Base-by-base conservation (phyloP, 1,284 basidiomycete genomes). In the Heterobasidion parviporum region DNA sequence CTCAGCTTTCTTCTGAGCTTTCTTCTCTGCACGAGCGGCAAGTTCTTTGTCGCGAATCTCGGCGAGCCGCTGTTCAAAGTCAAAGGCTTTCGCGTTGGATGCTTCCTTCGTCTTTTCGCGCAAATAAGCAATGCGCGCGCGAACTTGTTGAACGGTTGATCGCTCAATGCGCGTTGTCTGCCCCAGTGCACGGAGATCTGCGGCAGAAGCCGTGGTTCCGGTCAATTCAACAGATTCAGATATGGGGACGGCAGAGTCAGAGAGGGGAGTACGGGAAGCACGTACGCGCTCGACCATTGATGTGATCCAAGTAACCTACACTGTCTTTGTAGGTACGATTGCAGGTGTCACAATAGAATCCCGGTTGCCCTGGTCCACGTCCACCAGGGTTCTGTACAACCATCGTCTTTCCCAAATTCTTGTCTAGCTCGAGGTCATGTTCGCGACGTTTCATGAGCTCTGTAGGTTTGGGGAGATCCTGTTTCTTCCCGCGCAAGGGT, bases 291-390 rank as follows among this genome's bases (percentile, higher is more conserved):
- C 94, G 81, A 51, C 92, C 87, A 70, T 99, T 99, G 56, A 99
- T 84, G 69, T 99, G 97, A 69, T 99, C 96, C 52, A 99, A 76
- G 68, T 98, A 99, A 1, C 85, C 90, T 32, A 88, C 80, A 58
- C 87, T 95, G 67, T 99, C 96, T 71, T 97, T 98, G 71, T 93
- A 92, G 18, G 91, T 97, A 62, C 92, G 78, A 63, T 84, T 88
- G 68, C 94, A 98, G 8, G 88, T 74, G 65, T 95, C 93, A 65
- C 94, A 98, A 69, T 83, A 89, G 73, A 96, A 98, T 0, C 94
- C 94, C 15, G 92, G 92, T 59, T 94, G 89, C 14, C 91, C 89
- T 35, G 92, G 82, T 0, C 93, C 93, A 59, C 80, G 78, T 32
- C 85, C 87, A 8, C 87, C 85, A 3, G 83, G 81, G 65, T 91